These are phyloP conservation scores for Plasmodium malariae DNA, from an alignment of 169 alveolate genomes.

Conservation along the genomic window DNA sequence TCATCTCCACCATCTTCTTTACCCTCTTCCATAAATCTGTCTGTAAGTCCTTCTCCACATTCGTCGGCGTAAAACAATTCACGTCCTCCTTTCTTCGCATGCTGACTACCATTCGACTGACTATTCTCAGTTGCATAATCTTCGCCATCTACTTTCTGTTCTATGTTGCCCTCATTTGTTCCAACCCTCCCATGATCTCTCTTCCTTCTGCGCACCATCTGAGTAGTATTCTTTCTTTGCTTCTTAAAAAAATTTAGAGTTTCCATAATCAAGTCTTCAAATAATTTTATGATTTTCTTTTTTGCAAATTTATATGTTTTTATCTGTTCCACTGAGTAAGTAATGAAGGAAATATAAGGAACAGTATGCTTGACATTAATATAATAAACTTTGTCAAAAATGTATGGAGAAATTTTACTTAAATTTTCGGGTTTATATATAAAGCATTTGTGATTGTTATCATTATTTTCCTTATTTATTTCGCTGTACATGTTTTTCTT, in stretches of 20 bases:
- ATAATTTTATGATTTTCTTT: constrained; percentile 23
- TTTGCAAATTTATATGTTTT: constrained; percentile 28
- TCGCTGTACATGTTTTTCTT: constrained; percentile 24
- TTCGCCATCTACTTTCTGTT: too few species aligned
- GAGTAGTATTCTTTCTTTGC: neutral
- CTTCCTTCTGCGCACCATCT: too few species aligned
- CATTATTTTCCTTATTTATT: constrained; percentile 22
- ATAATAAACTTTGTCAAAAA: constrained; percentile 18
- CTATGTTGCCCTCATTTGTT: too few species aligned
- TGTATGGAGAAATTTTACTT: constrained; percentile 22
- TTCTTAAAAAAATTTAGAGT: constrained; percentile 45
- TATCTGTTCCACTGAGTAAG: constrained; percentile 19
- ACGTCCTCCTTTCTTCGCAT: too few species aligned
- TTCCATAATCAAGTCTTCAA: constrained; percentile 49
- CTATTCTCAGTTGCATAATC: too few species aligned
- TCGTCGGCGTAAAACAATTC: too few species aligned
- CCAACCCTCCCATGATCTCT: too few species aligned
- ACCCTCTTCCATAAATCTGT: too few species aligned
- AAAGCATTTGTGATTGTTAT: constrained; percentile 7
- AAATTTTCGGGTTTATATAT: constrained; percentile 11
- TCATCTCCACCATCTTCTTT: neutral
- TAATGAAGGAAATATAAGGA: constrained; percentile 33
- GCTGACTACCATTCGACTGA: too few species aligned
- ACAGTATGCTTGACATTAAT: constrained; percentile 21
- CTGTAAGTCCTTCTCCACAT: too few species aligned